Base-by-base conservation (phyloP, 805 yeast species). In the Metschnikowia reukaufii region DNA sequence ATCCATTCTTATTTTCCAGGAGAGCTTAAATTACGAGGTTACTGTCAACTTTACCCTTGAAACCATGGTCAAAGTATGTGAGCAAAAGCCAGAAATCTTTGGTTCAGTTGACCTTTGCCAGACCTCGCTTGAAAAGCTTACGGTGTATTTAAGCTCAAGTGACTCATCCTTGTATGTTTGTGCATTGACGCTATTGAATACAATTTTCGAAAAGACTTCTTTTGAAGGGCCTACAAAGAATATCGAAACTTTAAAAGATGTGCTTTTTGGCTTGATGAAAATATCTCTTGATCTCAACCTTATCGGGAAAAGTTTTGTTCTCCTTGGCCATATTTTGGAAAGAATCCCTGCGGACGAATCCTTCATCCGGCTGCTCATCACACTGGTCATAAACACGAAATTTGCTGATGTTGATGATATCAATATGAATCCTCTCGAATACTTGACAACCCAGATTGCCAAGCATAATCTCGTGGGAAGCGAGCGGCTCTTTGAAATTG, bases 11-110 rank as follows among this genome's bases (percentile, higher is more conserved):
- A 49, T 61, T 1, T 61, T 65, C 34, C 53, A 54, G 27, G 59
- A 59, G 20, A 55, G 63, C 20, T 58, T 68, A 36, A 47, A 47
- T 31, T 57, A 53, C 33, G 72, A 68, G 41, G 59, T 56, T 6
- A 59, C 68, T 0, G 60, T 56, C 17, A 61, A 59, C 36, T 49
- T 50, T 15, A 59, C 66, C 6, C 49, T 68, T 16, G 69, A 65
- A 35, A 56, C 50, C 15, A 56, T 68, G 36, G 56, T 52, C 17
- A 46, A 42, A 4, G 50, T 64, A 0, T 57, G 54, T 32, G 44
- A 45, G 38, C 44, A 47, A 9, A 50, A 49, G 34, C 52, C 55
- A 6, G 43, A 43, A n/a, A 25, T 55, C 6, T 47, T 57, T 18
- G 42, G 42, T 6, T 48, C 50, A 10, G 34, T 42, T 10, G 47